phyloP scores from a whole-genome alignment of 2,329 filamentous ascomycete genomes.

The Septoria petroselini region DNA sequence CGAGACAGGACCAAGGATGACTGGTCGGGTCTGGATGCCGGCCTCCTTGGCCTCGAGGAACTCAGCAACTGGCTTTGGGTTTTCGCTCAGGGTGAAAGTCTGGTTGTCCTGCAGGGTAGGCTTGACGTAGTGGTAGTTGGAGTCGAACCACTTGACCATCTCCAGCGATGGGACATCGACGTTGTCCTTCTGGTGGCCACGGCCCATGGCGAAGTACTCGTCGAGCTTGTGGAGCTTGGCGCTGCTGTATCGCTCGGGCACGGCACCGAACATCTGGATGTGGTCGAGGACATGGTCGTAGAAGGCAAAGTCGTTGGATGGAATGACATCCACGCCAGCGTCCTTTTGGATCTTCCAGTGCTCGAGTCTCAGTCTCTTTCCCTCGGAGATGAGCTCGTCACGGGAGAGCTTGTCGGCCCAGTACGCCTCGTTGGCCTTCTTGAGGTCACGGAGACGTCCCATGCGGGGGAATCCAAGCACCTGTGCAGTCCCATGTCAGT shows the following conservation, averaged over 20 bases:
- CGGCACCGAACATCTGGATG: constrained; percentile 94
- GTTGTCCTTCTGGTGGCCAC: constrained; percentile 93
- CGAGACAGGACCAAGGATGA: constrained; percentile 91
- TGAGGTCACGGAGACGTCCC: constrained; percentile 97
- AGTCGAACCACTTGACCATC: constrained; percentile 99
- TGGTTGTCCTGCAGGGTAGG: constrained; percentile 96
- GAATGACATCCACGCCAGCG: constrained; percentile 94
- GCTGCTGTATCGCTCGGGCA: constrained; percentile 90
- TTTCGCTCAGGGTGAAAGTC: constrained; percentile 81
- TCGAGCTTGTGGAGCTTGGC: constrained; percentile 84
- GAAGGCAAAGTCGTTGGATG: constrained; percentile 98
- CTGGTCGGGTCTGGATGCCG: constrained; percentile 86
- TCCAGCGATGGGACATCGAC: constrained; percentile 83
- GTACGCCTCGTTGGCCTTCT: constrained; percentile 99
- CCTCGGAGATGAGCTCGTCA: constrained; percentile 85
- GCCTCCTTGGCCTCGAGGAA: constrained; percentile 98
- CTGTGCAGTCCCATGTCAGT: constrained; percentile 30
- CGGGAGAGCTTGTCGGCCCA: constrained; percentile 95
- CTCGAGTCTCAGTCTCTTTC: constrained; percentile 90
- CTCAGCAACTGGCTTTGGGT: constrained; percentile 90
- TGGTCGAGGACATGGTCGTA: constrained; percentile 98
- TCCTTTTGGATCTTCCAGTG: constrained; percentile 99
- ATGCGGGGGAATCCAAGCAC: constrained; percentile 98
- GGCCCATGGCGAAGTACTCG: constrained; percentile 99
- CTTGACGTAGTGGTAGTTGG: constrained; percentile 99